These are phyloP conservation scores for Podospora australis DNA, from an alignment of 495 filamentous ascomycete genomes.

Conservation along the genomic window DNA sequence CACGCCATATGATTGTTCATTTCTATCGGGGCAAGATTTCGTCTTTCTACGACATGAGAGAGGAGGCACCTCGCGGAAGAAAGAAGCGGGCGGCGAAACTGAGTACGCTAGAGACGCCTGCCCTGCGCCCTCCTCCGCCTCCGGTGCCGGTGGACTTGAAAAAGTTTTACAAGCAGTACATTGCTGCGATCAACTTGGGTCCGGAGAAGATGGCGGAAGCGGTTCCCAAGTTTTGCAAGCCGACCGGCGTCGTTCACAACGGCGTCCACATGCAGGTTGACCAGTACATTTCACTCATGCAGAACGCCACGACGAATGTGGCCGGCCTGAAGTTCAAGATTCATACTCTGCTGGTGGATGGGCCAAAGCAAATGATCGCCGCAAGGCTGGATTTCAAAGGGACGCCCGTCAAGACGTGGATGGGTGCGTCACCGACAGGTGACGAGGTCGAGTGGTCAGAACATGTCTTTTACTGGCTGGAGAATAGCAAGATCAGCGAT, in stretches of 20 bases:
- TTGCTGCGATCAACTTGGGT: slow-evolving; percentile 25
- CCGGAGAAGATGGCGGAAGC: slow-evolving; percentile 16
- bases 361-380: slow-evolving; percentile 21
- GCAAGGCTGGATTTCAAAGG: slow-evolving; percentile 25
- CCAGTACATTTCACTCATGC: slow-evolving; percentile 23
- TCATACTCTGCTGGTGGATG: slow-evolving; percentile 19
- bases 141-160: slow-evolving; percentile 10
- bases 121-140: slow-evolving; percentile 11
- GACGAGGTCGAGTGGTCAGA: slow-evolving; percentile 24
- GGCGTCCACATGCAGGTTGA: slow-evolving; percentile 16
- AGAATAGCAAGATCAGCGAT: slow-evolving; percentile 27
- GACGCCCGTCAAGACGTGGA: slow-evolving; percentile 19
- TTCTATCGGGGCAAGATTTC: slow-evolving; percentile 21
- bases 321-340: slow-evolving; percentile 20
- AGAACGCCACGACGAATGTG: slow-evolving; percentile 20
- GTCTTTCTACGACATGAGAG: slow-evolving; percentile 14
- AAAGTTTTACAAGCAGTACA: slow-evolving; percentile 22
- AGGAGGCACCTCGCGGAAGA: slow-evolving; percentile 13
- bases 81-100: slow-evolving; percentile 2
- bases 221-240: slow-evolving; percentile 21
- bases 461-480: slow-evolving; percentile 30
- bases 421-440: slow-evolving; percentile 17
- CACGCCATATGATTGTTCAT: slow-evolving; percentile 19
- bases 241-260: slow-evolving; percentile 20
- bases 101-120: not conserved